A percentile compares a stretch with the other conserved stretches of the same genome.
phyloP scores from a whole-genome alignment of 2,329 filamentous ascomycete species.

The Colletotrichum lupini region DNA sequence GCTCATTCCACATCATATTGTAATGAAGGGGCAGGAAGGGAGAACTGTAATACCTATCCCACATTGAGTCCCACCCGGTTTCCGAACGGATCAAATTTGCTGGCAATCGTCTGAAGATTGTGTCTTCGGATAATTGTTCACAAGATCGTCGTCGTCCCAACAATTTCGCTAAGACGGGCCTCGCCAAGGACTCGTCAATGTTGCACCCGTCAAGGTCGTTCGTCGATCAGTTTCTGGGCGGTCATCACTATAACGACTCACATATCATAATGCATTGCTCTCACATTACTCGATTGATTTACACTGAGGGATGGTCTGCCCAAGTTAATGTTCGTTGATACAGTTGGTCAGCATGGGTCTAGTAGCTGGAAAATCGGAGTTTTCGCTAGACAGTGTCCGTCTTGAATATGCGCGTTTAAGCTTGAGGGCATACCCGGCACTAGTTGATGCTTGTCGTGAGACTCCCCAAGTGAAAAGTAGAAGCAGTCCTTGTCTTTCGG shows the following conservation, averaged over 20 bases:
- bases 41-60: not conserved
- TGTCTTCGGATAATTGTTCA: not conserved
- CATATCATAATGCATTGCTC: not conserved
- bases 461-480: not conserved
- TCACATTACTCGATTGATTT: not conserved
- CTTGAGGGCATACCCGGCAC: not conserved
- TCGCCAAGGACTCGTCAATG: not conserved
- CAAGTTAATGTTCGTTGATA: not conserved
- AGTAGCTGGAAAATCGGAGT: not conserved
- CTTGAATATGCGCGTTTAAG: not conserved
- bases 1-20: conserved; percentile 22
- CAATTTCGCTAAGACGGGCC: not conserved
- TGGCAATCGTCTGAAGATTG: not conserved
- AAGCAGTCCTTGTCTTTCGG: not conserved
- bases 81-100: not conserved
- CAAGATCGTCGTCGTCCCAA: not conserved
- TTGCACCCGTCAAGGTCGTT: not conserved
- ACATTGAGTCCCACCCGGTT: not conserved
- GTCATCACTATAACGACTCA: not conserved
- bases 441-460: not conserved
- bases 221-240: not conserved
- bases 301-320: not conserved
- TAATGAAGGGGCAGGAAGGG: not conserved
- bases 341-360: too few relatives aligned
- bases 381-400: not conserved